Conservation (phyloP, 2,329 filamentous ascomycete genomes). For the Cladosporium sp. region DNA sequence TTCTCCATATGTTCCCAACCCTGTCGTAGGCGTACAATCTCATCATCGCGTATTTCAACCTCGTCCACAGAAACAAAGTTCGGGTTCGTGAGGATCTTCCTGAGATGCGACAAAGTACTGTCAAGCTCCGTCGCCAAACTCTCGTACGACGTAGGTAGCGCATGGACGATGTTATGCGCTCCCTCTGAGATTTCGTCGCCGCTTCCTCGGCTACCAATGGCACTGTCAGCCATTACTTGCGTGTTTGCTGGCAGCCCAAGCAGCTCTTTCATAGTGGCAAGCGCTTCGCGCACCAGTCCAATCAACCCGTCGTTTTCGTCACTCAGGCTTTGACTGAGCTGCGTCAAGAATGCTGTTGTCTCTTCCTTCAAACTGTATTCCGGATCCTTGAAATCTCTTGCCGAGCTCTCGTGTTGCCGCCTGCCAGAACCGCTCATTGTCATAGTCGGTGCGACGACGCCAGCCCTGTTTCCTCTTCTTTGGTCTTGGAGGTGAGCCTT, state of each 20-base stretch:
- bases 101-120: constrained; percentile 72
- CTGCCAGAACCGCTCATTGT: constrained; percentile 48
- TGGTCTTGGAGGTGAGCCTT: constrained; percentile 78
- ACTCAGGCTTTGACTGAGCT: constrained; percentile 75
- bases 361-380: constrained; percentile 73
- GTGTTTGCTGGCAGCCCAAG: constrained; percentile 49
- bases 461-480: constrained; percentile 45
- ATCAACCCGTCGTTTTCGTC: constrained; percentile 88
- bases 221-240: constrained; percentile 28
- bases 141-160: constrained; percentile 60
- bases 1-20: constrained; percentile 93
- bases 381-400: constrained; percentile 47
- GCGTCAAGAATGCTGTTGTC: constrained; percentile 85
- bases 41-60: constrained; percentile 85
- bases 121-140: constrained; percentile 70
- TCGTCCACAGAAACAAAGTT: constrained; percentile 95
- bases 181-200: constrained; percentile 20
- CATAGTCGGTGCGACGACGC: constrained; percentile 45
- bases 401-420: constrained; percentile 38
- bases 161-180: constrained; percentile 35
- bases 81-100: constrained; percentile 83
- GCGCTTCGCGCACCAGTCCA: constrained; percentile 64
- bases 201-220: constrained; percentile 28
- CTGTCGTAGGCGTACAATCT: constrained; percentile 75
- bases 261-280: constrained; percentile 64